These are phyloP conservation scores for Cymodocea nodosa DNA, from an alignment of 116 monocot species.

Conservation along the genomic window DNA sequence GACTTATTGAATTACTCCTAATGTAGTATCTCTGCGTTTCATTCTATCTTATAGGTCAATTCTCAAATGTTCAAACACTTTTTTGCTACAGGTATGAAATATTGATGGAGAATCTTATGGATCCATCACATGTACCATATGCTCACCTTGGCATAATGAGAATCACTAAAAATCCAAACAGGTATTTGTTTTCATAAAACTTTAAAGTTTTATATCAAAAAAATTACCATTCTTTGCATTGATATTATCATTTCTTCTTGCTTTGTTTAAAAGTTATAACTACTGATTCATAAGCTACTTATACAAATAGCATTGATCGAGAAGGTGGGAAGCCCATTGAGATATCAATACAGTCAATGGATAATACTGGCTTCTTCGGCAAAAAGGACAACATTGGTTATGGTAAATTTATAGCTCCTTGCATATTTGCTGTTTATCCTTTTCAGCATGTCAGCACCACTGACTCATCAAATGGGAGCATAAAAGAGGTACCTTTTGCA, in stretches of 20 bases:
- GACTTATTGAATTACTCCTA: too few relatives aligned
- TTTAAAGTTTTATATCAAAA: not conserved
- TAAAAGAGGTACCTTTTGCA: constrained; percentile 25
- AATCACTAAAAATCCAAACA: constrained; percentile 17
- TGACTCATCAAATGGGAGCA: constrained; percentile 8
- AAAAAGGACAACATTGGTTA: constrained; percentile 23
- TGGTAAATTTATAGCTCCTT: constrained; percentile 58
- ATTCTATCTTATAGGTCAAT: not conserved
- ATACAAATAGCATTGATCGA: constrained; percentile 22
- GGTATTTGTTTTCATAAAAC: constrained; percentile 1
- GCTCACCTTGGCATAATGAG: constrained; percentile 77
- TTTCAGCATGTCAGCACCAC: constrained; percentile 1
- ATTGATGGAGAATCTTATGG: constrained; percentile 86
- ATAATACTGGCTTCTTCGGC: constrained; percentile 42
- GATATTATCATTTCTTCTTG: not conserved
- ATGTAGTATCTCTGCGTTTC: not conserved
- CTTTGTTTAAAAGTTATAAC: constrained; percentile 2
- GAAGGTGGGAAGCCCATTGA: constrained; percentile 78
- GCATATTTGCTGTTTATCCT: constrained; percentile 32
- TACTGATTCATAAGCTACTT: constrained; percentile 4
- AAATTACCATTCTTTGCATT: not conserved
- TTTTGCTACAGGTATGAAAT: constrained; percentile 69
- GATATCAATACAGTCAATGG: constrained; percentile 35
- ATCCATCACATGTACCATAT: constrained; percentile 87
- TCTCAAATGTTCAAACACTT: not conserved